These are phyloP conservation scores for Cystofilobasidium macerans DNA, from an alignment of 768 basidiomycete genomes.

Conservation along the genomic window DNA sequence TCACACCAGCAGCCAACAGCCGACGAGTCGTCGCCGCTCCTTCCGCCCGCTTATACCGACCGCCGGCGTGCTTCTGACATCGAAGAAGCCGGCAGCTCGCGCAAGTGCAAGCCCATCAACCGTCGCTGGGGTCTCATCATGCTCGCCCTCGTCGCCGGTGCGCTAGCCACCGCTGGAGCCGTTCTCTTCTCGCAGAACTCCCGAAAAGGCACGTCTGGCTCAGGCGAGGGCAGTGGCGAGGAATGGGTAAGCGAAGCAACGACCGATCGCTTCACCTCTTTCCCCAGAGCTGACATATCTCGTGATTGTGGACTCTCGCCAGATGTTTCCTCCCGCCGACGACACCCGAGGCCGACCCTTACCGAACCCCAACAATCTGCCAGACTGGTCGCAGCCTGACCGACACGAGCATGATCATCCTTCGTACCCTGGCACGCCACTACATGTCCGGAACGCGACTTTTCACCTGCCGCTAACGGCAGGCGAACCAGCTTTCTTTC, in stretches of 20 bases:
- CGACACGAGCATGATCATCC: neutral
- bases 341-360: neutral
- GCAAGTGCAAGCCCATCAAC: neutral
- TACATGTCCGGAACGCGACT: neutral
- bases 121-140: neutral
- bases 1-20: too few relatives aligned
- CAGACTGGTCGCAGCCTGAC: neutral
- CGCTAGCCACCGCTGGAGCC: neutral
- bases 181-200: neutral
- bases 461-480: neutral
- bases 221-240: neutral
- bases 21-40: neutral
- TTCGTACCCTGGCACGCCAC: neutral
- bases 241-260: slow-evolving; percentile 2
- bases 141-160: neutral
- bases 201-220: neutral
- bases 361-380: neutral
- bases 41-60: neutral
- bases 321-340: neutral
- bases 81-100: neutral
- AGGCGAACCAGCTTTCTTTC: neutral
- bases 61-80: neutral
- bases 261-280: neutral
- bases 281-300: too few relatives aligned
- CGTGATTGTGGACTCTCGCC: neutral